Conservation (phyloP, 1,284 basidiomycete species). For the Pascua guehoae region DNA sequence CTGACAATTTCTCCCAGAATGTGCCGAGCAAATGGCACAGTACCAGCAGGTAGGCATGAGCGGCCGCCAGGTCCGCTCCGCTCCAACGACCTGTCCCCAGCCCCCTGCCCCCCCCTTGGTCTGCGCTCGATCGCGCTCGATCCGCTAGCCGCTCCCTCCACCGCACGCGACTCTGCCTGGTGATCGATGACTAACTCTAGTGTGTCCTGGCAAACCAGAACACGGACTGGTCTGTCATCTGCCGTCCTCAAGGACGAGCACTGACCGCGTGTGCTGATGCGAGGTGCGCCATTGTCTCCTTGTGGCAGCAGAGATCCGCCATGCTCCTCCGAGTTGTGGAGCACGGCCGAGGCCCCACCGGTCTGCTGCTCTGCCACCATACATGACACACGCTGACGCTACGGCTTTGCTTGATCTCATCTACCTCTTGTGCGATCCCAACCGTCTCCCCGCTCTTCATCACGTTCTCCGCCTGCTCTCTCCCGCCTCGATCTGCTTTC, state of each 20-base stretch:
- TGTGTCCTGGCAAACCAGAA: conserved; percentile 42
- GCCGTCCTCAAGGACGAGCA: conserved; percentile 35
- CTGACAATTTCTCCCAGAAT: conserved; percentile 28
- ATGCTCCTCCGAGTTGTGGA: too few relatives aligned
- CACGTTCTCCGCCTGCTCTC: too few relatives aligned
- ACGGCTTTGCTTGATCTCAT: too few relatives aligned
- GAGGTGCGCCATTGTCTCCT: conserved; percentile 17
- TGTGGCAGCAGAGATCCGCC: too few relatives aligned
- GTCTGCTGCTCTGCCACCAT: too few relatives aligned
- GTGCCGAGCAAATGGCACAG: conserved; percentile 43
- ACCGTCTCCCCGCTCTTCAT: too few relatives aligned
- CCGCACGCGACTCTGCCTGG: too few relatives aligned
- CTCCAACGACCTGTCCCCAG: background rate
- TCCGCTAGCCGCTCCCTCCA: background rate
- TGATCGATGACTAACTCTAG: conserved; percentile 15
- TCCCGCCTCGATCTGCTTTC: background rate
- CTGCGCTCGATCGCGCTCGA: background rate
- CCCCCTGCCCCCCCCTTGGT: background rate
- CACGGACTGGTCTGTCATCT: conserved; percentile 42
- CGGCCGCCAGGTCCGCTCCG: background rate
- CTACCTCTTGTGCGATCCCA: too few relatives aligned
- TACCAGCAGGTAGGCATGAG: conserved; percentile 37
- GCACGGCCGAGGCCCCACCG: too few relatives aligned
- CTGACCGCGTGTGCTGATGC: conserved; percentile 44
- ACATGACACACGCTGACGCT: too few relatives aligned